Conservation (phyloP, 805 yeast species). For the Zygosaccharomyces kombuchaensis region DNA sequence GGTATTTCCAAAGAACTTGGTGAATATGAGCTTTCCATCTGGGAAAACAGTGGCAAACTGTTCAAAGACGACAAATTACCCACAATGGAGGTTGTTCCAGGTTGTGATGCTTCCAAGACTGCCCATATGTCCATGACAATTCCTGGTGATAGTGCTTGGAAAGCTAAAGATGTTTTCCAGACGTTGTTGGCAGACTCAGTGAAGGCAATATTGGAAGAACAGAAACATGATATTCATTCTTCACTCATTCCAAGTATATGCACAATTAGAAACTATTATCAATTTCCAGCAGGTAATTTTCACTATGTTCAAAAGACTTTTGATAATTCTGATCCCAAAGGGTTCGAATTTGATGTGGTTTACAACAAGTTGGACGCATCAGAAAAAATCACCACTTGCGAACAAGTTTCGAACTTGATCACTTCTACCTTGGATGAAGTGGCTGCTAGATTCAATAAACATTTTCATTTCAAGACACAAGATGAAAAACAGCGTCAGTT, state of each 20-base stretch:
- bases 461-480: constrained; percentile 43
- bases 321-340: constrained; percentile 43
- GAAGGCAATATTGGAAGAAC: constrained; percentile 35
- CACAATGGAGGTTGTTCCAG: constrained; percentile 31
- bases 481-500: constrained; percentile 45
- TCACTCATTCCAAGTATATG: constrained; percentile 41
- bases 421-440: constrained; percentile 30
- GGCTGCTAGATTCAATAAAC: constrained; percentile 42
- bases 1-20: constrained; percentile 67
- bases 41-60: constrained; percentile 45
- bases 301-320: constrained; percentile 77
- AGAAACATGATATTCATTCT: constrained; percentile 25
- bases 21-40: constrained; percentile 55
- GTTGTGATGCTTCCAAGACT: constrained; percentile 53
- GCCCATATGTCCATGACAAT: constrained; percentile 66
- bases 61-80: constrained; percentile 28
- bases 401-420: constrained; percentile 23
- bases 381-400: constrained; percentile 35
- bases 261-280: constrained; percentile 53
- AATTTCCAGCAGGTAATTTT: constrained; percentile 62
- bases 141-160: constrained; percentile 73
- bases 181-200: constrained; percentile 68
- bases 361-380: constrained; percentile 47
- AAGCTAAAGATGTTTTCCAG: constrained; percentile 68
- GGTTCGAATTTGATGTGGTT: constrained; percentile 66